Base-by-base conservation (phyloP, 2,329 filamentous ascomycete species). In the Tolypocladium tundrense region DNA sequence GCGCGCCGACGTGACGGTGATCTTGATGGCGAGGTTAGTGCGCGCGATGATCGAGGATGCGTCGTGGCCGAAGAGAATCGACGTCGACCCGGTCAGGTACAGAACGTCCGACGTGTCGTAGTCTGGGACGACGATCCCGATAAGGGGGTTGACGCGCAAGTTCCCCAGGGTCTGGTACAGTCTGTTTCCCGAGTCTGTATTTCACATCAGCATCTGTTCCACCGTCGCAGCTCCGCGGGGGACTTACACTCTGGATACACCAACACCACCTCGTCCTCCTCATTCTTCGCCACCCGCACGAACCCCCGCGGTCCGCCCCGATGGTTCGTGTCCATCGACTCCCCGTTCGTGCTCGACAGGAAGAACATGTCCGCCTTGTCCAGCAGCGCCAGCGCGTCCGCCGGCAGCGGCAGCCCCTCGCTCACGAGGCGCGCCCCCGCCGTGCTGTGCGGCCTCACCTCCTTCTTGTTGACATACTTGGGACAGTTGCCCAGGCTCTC, bases 161-260 rank as follows among this genome's bases (percentile, higher is more conserved):
- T 96, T 96, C 1, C 91, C 91, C 0, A 95, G 79, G 0, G 88
- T 90, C 69, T 95, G 90, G 65, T 95, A 96, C 0, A 94, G 74
- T 19, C 89, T 78, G 69, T 96, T 96, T 9, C 91, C 91, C 0
- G 88, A 91, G 69, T 88, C 73, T 75, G 21, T 40, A 39, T 14
- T 39, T 1, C 53, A n/a, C 14, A 37, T 57, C 2, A 24, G 13
- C 48, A 51, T 21, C 16, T 13, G 5, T n/a, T 9, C 10, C 27
- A 0, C 4, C 16, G 0, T 35, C 19, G 1, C 48, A 19, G 7
- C 1, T 19, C 24, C 11, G 45, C 11, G 45, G 27, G 14, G n/a
- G 27, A 69, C 72, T 70, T 62, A 73, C 73, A 95, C 68, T 96
- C 91, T 0, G 91, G 91, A 70, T 90, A 96, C 3, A 87, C 77